Evolutionary conservation across 108 stramenopile species (phyloP).

Genomic region (Skeletonema potamos): DNA sequence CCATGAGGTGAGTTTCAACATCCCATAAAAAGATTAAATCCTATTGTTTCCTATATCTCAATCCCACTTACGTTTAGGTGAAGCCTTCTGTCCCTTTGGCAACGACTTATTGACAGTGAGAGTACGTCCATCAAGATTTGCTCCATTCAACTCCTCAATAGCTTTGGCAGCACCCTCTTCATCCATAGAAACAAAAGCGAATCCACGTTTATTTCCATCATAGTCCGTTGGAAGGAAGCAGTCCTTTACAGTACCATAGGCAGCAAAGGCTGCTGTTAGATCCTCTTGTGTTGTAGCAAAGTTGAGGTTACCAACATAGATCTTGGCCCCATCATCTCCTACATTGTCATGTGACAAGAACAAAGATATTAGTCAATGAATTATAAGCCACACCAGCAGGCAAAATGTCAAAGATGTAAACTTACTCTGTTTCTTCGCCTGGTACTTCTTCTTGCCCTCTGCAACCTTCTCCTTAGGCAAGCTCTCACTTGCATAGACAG

Average conservation of each 20-base stretch:
- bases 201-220: conserved; percentile 81
- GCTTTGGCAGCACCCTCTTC: conserved; percentile 78
- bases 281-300: conserved; percentile 68
- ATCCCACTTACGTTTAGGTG: conserved; percentile 26
- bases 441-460: conserved; percentile 24
- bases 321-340: conserved; percentile 47
- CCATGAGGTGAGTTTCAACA: conserved; percentile 59
- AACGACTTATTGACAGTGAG: conserved; percentile 90
- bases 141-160: conserved; percentile 83
- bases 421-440: conserved; percentile 15
- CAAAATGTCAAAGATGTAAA: background rate
- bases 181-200: conserved; percentile 81
- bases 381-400: background rate
- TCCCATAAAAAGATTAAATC: conserved; percentile 15
- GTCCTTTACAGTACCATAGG: conserved; percentile 73
- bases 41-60: background rate
- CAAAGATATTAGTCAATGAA: background rate
- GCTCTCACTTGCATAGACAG: conserved; percentile 65
- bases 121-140: conserved; percentile 83
- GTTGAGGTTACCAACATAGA: conserved; percentile 83
- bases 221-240: conserved; percentile 78
- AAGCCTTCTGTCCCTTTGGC: conserved; percentile 74
- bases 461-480: conserved; percentile 61
- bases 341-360: background rate
- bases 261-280: conserved; percentile 61